Base-by-base conservation (phyloP, 2,329 filamentous ascomycete genomes). In the Paecilomyces variotii region DNA sequence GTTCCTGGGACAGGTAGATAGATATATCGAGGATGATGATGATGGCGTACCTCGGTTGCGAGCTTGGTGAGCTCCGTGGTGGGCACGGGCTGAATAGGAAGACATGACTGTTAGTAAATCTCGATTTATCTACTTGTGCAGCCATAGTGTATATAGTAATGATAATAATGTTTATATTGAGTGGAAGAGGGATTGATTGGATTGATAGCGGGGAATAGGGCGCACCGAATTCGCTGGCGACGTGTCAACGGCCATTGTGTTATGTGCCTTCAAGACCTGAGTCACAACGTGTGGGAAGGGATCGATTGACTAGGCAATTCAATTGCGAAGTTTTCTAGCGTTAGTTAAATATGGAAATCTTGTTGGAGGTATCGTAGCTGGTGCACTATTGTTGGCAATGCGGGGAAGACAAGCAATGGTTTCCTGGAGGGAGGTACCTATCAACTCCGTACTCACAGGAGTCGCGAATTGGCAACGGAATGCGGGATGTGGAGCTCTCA, bases 1-100 rank as follows among this genome's bases (percentile, higher is more conserved):
- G 19, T 39, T 39, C 14, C 19, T 19, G 19, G 19, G 19, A 19
- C 32, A 6, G 32, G 32, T 19, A 19, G 19, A 19, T 19, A 19
- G 19, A 19, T 19, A 34, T 34, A 34, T 12, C 4, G 30, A 12
- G 10, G 32, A 56, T 1, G 19, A 19, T 19, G 19, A 19, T 54
- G 56, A 10, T 56, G 61, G 79, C 84, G 70, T 82, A 93, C 90
- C 80, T 93, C 88, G 72, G 84, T 86, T 67, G 89, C 87, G 73
- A 96, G 93, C 79, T 94, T 89, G 79, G 88, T 89, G 65, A 96
- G 84, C 64, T 91, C 83, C 69, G 85, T 87, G 66, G 86, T 82
- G 60, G 89, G 82, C 68, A 96, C 83, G 61, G 91, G 91, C 89
- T 93, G 69, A 55, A 59, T 39, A 39, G 11, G 11, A 50, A 10